phyloP scores from a whole-genome alignment of 2,329 filamentous ascomycete species.

The Clonostachys rosea region DNA sequence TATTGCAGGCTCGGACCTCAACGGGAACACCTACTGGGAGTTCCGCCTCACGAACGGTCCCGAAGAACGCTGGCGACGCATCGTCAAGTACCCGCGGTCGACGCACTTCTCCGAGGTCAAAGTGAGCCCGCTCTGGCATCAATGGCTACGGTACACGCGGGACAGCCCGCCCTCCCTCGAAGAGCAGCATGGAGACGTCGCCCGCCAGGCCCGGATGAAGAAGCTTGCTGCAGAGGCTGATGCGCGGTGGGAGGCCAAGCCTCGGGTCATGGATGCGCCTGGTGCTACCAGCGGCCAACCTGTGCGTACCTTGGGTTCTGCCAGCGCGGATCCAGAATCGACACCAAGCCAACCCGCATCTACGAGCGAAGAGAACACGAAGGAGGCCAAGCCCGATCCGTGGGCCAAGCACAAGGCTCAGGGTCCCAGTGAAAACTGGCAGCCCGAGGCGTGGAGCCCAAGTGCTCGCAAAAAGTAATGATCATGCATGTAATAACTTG shows the following conservation, averaged over 20 bases:
- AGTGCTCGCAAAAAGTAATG: slow-evolving; percentile 24
- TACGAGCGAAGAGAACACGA: slow-evolving; percentile 9
- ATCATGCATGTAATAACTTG: neutral
- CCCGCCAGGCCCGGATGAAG: slow-evolving; percentile 47
- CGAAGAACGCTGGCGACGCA: slow-evolving; percentile 51
- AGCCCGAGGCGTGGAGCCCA: slow-evolving; percentile 60
- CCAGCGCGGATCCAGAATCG: neutral
- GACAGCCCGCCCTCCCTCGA: slow-evolving; percentile 45
- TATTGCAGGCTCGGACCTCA: slow-evolving; percentile 52
- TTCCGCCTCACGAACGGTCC: slow-evolving; percentile 47
- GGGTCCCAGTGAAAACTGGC: slow-evolving; percentile 60
- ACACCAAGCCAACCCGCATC: slow-evolving; percentile 1
- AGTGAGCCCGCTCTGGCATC: slow-evolving; percentile 62
- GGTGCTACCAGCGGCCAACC: slow-evolving; percentile 12
- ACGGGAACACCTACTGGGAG: slow-evolving; percentile 67
- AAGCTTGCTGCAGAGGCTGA: slow-evolving; percentile 57
- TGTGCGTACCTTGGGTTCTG: slow-evolving; percentile 10
- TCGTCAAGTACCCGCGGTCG: slow-evolving; percentile 52
- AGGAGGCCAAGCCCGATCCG: slow-evolving; percentile 35
- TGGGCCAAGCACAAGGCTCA: slow-evolving; percentile 46
- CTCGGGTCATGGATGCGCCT: slow-evolving; percentile 28
- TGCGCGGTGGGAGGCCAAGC: slow-evolving; percentile 58
- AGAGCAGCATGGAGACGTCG: slow-evolving; percentile 51
- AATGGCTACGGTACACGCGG: slow-evolving; percentile 62
- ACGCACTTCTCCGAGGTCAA: slow-evolving; percentile 49